Evolutionary conservation across 768 basidiomycete genomes (phyloP), one percentile per base, ranked within the genome.

Genomic region (Suillus clintonianus): DNA sequence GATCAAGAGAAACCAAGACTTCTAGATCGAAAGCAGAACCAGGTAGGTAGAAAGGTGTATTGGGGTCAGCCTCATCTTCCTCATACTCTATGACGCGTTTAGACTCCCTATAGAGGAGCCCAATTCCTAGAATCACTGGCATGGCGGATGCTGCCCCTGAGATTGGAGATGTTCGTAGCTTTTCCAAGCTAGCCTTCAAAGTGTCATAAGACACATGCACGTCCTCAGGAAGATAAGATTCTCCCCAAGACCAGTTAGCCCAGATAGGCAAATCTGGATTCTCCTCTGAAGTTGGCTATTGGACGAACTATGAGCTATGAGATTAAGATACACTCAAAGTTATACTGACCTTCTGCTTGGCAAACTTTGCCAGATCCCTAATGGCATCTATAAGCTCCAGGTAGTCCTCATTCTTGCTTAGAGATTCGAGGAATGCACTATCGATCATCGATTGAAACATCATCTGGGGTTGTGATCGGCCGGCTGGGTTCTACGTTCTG

Each of bases 161-260:
- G 51, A 53, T 53, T 53, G 32, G 10, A 5, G 4, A 32, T n/a
- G 30, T 34, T 13, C 5, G 5, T 2, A 53, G 32, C 10, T 11
- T 53, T 0, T 32, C 5, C 9, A 53, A 32, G 19, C 32, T 32
- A 2, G 5, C 32, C 17, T 5, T 3, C 10, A 53, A 53, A 1
- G 19, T 13, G 3, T 5, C 19, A 32, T 19, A 53, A 2, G 19
- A 53, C 2, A 14, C 4, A 8, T 61, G 60, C 1, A 61, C 1
- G 7, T 61, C 48, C 6, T 36, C 13, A 15, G 48, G 48, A 9
- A 61, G 48, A 24, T 36, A 61, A 19, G 8, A 11, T 24, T 2
- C 24, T 0, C 8, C 13, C 60, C 60, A 61, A 34, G 60, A 36
- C 60, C 60, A 61, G n/a, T 48, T 5, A 11, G 60, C 60, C 60